Percentiles rank a stretch among this genome's conserved stretches.
phyloP scores from a whole-genome alignment of 805 yeast genomes.

The Wickerhamiella galacta region DNA sequence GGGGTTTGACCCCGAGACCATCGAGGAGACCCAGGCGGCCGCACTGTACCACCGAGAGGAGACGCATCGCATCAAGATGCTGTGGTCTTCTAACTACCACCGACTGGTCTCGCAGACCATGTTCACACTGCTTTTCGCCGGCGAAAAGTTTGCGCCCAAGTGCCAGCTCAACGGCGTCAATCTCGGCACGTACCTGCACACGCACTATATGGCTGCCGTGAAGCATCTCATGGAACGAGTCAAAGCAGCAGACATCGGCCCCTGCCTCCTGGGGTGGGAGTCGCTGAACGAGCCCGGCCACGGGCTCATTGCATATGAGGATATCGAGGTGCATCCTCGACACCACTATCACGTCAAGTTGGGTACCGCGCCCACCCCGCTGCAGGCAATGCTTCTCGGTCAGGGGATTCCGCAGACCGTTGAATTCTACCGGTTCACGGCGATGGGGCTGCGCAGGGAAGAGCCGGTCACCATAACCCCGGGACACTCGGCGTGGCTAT shows the following conservation, averaged over 20 bases:
- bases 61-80: conserved; percentile 40
- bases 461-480: conserved; percentile 48
- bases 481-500: conserved; percentile 48
- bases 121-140: conserved; percentile 78
- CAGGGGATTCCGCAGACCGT: conserved; percentile 57
- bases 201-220: conserved; percentile 40
- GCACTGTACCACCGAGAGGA: conserved; percentile 43
- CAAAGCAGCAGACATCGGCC: conserved; percentile 19
- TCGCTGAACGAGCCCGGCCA: conserved; percentile 69
- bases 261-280: conserved; percentile 56
- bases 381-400: conserved; percentile 58
- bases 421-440: conserved; percentile 51
- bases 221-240: conserved; percentile 30
- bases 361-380: conserved; percentile 71
- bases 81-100: conserved; percentile 78
- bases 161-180: conserved; percentile 52
- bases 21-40: conserved; percentile 63
- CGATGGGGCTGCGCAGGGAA: conserved; percentile 59
- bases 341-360: conserved; percentile 35
- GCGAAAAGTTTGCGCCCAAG: conserved; percentile 58
- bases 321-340: conserved; percentile 25
- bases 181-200: conserved; percentile 62
- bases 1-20: conserved; percentile 59
- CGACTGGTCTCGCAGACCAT: conserved; percentile 62
- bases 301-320: conserved; percentile 51